A percentile compares a stretch with the other conserved stretches of the same genome.
These are phyloP conservation scores for Podospora tetraspora DNA, from an alignment of 495 filamentous ascomycete species.

Conservation along the genomic window DNA sequence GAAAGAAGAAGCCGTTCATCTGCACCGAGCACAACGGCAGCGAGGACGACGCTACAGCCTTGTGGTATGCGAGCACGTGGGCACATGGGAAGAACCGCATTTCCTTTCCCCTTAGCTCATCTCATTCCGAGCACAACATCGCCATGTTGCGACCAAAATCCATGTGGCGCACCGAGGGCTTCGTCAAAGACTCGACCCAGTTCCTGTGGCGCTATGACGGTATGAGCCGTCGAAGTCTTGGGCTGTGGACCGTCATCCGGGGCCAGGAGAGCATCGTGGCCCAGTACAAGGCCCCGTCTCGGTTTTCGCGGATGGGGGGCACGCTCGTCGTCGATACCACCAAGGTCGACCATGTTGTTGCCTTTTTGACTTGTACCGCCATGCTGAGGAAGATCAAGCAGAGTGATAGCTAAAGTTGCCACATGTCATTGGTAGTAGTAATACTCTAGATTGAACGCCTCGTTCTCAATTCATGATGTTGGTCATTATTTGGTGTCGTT, in stretches of 20 bases:
- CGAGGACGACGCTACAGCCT: neutral
- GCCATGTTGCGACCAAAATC: neutral
- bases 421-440: no score
- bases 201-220: neutral
- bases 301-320: neutral
- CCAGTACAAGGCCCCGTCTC: neutral
- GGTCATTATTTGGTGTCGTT: neutral
- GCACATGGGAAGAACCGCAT: neutral
- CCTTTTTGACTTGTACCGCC: neutral
- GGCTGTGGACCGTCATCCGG: neutral
- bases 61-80: neutral
- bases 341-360: neutral
- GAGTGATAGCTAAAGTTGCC: neutral
- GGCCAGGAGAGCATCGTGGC: neutral
- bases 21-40: neutral
- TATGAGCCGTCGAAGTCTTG: neutral
- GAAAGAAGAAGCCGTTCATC: neutral
- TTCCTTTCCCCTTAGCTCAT: neutral
- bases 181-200: neutral
- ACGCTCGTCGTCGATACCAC: neutral
- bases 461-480: neutral
- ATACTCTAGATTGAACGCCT: neutral
- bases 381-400: neutral
- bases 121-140: neutral
- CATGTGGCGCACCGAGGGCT: neutral